Base-by-base conservation (phyloP, 2,329 filamentous ascomycete genomes). In the Hirsutella minnesotensis region DNA sequence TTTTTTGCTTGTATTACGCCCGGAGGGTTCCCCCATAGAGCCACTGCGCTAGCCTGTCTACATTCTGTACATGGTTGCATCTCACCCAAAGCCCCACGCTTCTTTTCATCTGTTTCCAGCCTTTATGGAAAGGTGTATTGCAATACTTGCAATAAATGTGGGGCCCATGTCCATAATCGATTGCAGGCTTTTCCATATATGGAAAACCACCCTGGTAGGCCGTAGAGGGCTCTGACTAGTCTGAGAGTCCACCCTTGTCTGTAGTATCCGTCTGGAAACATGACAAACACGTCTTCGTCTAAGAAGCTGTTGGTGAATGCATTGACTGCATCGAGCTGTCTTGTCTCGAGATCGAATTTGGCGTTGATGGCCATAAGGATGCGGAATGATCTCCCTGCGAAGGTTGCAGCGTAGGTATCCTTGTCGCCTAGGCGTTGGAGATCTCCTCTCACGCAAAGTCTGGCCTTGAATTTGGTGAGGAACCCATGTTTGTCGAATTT, bases 291-390 rank as follows among this genome's bases (percentile, higher is more conserved):
- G 9, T 41, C 27, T 21, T 47, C 20, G 20, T 47, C 29, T 24
- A 41, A 13, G 5, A 12, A 9, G 19, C 18, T 39, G 12, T 47
- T 47, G 3, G 34, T 47, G 20, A 47, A 47, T 15, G 41, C 38
- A n/a, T 46, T 46, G 10, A 46, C 38, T 22, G 41, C 41, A 20
- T 46, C 39, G 9, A 44, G 39, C 35, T 46, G 42, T 18, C 29
- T 9, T 18, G 39, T 22, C 15, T 44, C 27, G 15, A 46, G 41
- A 35, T 46, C 16, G n/a, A 44, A 44, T 30, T 39, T 42, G 27
- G 38, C 29, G 27, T 39, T 15, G 24, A 46, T 38, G 20, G 40
- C 44, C 19, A 44, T 47, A 9, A 44, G 34, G 9, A 40, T 20
- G 10, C 42, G 20, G 16, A 47, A 47, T 24, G 30, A 36, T 16